These are phyloP conservation scores for Lachnellula hyalina DNA, from an alignment of 2,329 filamentous ascomycete species.

Conservation along the genomic window DNA sequence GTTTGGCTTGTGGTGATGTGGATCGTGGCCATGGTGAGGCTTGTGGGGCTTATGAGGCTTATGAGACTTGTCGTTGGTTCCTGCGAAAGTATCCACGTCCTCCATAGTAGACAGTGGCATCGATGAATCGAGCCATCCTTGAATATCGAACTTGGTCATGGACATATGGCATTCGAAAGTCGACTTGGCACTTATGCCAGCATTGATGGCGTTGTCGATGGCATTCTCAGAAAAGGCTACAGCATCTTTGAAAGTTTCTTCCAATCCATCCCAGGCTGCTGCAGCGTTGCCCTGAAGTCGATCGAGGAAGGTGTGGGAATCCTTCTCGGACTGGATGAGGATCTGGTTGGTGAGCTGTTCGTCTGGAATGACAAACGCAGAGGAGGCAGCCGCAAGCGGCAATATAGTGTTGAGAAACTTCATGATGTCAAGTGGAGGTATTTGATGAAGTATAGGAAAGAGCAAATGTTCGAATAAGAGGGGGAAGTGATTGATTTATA, in stretches of 20 bases:
- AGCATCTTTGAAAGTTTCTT: slow-evolving; percentile 24
- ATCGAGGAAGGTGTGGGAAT: slow-evolving; percentile 28
- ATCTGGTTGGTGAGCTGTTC: slow-evolving; percentile 41
- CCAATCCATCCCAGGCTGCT: slow-evolving; percentile 21
- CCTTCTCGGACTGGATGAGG: slow-evolving; percentile 33
- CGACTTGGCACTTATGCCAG: slow-evolving; percentile 14
- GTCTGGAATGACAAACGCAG: slow-evolving; percentile 49
- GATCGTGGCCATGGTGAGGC: slow-evolving; percentile 28
- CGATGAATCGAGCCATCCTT: slow-evolving; percentile 27
- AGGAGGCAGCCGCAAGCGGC: slow-evolving; percentile 43
- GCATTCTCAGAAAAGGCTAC: slow-evolving; percentile 26
- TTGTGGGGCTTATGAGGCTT: slow-evolving; percentile 26
- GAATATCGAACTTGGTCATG: slow-evolving; percentile 30
- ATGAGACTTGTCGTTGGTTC: background rate
- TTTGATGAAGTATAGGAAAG: slow-evolving; percentile 1
- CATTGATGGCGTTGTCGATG: slow-evolving; percentile 28
- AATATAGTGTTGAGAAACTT: slow-evolving; percentile 38
- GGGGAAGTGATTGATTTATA: background rate
- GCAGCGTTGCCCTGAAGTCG: slow-evolving; percentile 33
- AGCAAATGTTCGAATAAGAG: background rate
- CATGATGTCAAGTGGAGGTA: slow-evolving; percentile 25
- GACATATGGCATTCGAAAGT: slow-evolving; percentile 28
- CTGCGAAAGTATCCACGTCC: slow-evolving; percentile 26
- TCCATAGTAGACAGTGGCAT: slow-evolving; percentile 31
- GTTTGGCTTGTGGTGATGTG: slow-evolving; percentile 45